Evolutionary conservation across 768 basidiomycete species (phyloP).

Genomic region (Boletus rubroflammeus): DNA sequence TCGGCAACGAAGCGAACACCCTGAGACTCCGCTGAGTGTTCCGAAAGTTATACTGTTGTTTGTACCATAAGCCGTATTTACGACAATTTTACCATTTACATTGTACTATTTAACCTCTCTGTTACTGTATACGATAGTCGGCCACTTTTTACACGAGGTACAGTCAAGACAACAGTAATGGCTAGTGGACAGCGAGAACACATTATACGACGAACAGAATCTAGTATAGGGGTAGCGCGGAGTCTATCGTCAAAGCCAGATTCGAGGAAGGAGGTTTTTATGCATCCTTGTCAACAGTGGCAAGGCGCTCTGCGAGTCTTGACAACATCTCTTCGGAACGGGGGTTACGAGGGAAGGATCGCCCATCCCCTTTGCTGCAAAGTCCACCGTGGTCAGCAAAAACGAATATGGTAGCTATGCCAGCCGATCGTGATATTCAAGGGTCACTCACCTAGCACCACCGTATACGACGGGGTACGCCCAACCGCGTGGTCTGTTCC

Average conservation of each 20-base stretch:
- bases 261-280: conserved; percentile 17
- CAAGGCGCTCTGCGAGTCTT: conserved; percentile 60
- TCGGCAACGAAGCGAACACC: no score
- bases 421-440: background rate
- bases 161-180: conserved; percentile 5
- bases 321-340: conserved; percentile 62
- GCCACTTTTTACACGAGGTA: background rate
- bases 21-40: no score
- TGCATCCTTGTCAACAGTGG: conserved; percentile 50
- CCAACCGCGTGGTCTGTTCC: conserved; percentile 50
- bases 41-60: no score
- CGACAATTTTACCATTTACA: no score
- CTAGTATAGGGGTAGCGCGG: background rate
- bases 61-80: no score
- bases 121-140: no score
- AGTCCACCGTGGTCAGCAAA: background rate
- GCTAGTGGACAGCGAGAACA: conserved; percentile 8
- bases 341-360: conserved; percentile 64
- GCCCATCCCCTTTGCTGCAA: conserved; percentile 62
- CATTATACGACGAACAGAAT: conserved; percentile 1
- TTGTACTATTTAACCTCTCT: no score
- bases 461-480: conserved; percentile 53
- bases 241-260: background rate
- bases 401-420: background rate
- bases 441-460: conserved; percentile 54